Evolutionary conservation across 2,329 filamentous ascomycete species (phyloP), one percentile per base, ranked within the genome.

Genomic region (Thelonectria discophora): DNA sequence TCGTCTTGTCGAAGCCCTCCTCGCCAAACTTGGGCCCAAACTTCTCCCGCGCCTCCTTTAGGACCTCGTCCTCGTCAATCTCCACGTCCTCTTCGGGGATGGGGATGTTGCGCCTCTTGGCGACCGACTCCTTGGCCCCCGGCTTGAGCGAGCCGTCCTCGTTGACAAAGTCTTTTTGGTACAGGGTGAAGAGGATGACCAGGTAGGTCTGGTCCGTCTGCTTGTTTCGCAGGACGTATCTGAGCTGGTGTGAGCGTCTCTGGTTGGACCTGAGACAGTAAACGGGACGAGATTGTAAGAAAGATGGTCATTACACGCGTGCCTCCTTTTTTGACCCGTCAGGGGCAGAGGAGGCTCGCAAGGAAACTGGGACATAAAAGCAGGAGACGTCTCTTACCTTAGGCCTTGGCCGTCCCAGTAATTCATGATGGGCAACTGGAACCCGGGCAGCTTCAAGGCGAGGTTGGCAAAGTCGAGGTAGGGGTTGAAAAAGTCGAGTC

Each of bases 151-250:
- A 81, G 1, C 86, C 86, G 52, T 88, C 81, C 62, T 87, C 84
- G 65, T 86, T 82, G 34, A 89, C 79, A 63, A 90, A 83, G 48
- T 91, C 88, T 57, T 86, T 88, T 9, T 89, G 84, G 62, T 95
- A 83, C 4, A 97, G 81, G 17, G 89, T 90, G 75, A 98, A 94
- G 5, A 93, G 78, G 15, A 98, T 82, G 47, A 94, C 92, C 30
- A 97, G 87, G 69, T 97, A 92, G 15, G 92, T 84, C 34, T 91
- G 85, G 49, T 86, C 86, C 0, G 91, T 94, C 20, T 82, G 77
- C 63, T 87, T 87, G 77, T 97, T 91, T 74, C 94, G 94, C 73
- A 98, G 84, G 60, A 96, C 92, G 78, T 98, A 97, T 85, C 94
- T 94, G 79, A 96, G 86, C 69, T 88, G 84, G 79, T 96, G 92